Evolutionary conservation across 1,284 basidiomycete species (phyloP), one percentile per base, ranked within the genome.

Genomic region (Irpex lacteus): DNA sequence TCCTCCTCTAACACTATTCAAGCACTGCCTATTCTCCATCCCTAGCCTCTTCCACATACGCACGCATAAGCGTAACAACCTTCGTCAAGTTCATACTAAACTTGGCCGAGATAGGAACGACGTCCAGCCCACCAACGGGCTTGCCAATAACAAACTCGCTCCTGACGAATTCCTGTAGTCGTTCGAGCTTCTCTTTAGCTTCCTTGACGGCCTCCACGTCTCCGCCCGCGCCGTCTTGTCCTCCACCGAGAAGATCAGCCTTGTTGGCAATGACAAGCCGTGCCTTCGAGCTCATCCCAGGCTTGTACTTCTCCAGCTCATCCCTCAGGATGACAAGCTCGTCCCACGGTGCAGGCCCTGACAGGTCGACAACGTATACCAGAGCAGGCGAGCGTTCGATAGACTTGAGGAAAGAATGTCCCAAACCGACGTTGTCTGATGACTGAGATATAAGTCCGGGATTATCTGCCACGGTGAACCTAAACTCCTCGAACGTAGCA

Each of bases 391-490:
- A 96, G 2, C 97, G 88, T 74, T 99, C 97, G 74, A 98, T 94
- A 5, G 95, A 92, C 2, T 95, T 88, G 26, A 99, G 77, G 80
- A 99, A 99, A 0, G 92, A 91, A 75, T 98, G 96, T 0, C 98
- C 98, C 0, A 99, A 83, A 0, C 97, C 97, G 52, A 95, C 88
- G 74, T 97, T 94, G 68, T 92, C 86, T 5, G 95, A 92, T 0
- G 96, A 94, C 8, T 86, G 84, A 5, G 87, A 85, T 59, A 98
- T 90, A 34, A 99, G 86, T 9, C 97, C 97, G 0, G 98, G 97
- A 72, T 98, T 98, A 78, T 99, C 97, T n/a, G 96, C 93, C 63
- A 99, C 89, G 1, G 94, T 96, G 78, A 98, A 96, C 2, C 97
- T 86, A 73, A 93, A 90, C 2, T 81, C 78, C 75, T 97, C 95